Base-by-base conservation (phyloP, 23 red algal species). In the Cyanidium caldarium region DNA sequence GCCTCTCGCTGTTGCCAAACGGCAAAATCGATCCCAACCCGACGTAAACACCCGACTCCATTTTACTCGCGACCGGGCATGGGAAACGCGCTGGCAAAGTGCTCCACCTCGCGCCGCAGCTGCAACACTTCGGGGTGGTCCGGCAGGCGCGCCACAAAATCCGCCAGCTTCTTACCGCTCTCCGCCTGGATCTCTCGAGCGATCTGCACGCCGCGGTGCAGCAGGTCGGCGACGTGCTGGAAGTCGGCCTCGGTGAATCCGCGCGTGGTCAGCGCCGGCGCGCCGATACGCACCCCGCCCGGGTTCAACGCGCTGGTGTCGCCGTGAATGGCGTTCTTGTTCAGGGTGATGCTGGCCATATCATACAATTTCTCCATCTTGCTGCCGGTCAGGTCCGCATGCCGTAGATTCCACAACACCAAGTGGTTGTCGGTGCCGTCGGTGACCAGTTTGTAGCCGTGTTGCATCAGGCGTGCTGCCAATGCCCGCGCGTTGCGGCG, bases 371-470 rank as follows among this genome's bases (percentile, higher is more conserved):
- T 82, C 76, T 98, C 82, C 73, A 84, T 73, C 80, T 88, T 98
- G 65, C 79, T 84, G 14, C 92, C 92, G 36, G 69, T 81, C 2
- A 98, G 28, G 35, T 57, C 77, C 14, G 68, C 42, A 19, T 84
- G 79, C 38, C 92, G 73, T 40, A 98, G 38, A 65, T 98, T 80
- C 92, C 82, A 98, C 67, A 98, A 51, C 39, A 98, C 82, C 45
- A 98, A 65, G 72, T 98, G 92, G 77, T 98, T 98, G 33, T 98
- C 92, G n/a, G 92, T 98, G 46, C 92, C 92, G 39, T 73, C 84
- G 17, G 92, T 98, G 16, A 87, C 81, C 36, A 98, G 72, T 35
- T 78, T 72, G 65, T 98, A 98, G 1, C 92, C 92, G 40, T 37
- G 66, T 35, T 74, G 44, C 41, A 80, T 79, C 21, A 98, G 72